Conservation (phyloP, 208 protist genomes). For the Crithidia fasciculata region DNA sequence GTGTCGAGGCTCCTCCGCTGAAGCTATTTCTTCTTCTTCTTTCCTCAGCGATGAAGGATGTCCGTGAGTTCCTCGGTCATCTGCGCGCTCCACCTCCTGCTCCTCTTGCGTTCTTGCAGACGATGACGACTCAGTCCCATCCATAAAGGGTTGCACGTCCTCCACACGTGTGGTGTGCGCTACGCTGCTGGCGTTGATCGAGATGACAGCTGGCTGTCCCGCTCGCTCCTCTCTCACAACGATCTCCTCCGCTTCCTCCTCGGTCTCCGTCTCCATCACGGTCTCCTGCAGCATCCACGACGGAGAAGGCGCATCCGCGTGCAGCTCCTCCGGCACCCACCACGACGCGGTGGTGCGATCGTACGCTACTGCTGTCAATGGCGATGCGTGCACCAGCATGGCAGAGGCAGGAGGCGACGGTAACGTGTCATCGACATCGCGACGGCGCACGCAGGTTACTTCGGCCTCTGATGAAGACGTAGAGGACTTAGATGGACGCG, state of each 20-base stretch:
- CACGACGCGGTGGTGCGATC: not conserved
- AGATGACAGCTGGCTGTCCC: too few relatives aligned
- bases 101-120: too few relatives aligned
- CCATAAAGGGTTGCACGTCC: too few relatives aligned
- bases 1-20: too few relatives aligned
- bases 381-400: not conserved
- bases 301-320: not conserved
- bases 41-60: too few relatives aligned
- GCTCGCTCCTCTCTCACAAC: not conserved
- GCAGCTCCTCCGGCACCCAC: not conserved
- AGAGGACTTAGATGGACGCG: not conserved
- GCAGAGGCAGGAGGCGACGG: conserved; percentile 4
- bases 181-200: too few relatives aligned
- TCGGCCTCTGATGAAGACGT: not conserved
- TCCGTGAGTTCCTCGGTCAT: too few relatives aligned
- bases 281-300: conserved; percentile 20
- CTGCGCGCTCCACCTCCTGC: too few relatives aligned
- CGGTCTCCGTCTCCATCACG: not conserved
- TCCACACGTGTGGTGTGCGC: too few relatives aligned
- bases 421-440: conserved; percentile 19
- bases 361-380: not conserved
- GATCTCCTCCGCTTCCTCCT: not conserved
- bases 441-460: not conserved
- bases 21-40: too few relatives aligned
- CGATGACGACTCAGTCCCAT: too few relatives aligned